phyloP scores from a whole-genome alignment of 768 basidiomycete genomes.

The Vishniacozyma victoriae region DNA sequence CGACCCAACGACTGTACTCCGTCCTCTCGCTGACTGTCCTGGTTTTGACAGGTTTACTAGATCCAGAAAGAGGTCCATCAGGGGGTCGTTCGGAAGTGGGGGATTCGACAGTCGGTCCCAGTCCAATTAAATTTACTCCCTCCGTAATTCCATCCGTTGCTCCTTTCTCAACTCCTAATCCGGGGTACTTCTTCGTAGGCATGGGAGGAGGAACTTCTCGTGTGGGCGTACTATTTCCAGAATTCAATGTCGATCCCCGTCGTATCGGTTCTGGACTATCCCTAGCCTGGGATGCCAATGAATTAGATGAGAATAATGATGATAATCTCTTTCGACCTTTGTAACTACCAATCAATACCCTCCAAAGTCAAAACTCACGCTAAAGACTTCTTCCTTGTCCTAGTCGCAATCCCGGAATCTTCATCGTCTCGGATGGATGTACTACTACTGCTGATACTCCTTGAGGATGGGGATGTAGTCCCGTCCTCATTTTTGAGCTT shows the following conservation, averaged over 20 bases:
- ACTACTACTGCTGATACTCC: conserved; percentile 21
- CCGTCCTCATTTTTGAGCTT: conserved; percentile 19
- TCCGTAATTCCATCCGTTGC: neutral
- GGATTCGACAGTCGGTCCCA: conserved; percentile 5
- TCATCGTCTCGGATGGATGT: neutral
- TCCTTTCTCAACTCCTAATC: conserved; percentile 8
- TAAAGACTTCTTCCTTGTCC: conserved; percentile 4
- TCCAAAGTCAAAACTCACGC: conserved; percentile 6
- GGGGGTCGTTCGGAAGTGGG: neutral
- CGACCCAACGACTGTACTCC: conserved; percentile 42
- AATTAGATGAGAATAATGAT: conserved; percentile 39
- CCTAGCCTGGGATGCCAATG: conserved; percentile 11
- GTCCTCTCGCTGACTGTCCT: conserved; percentile 18
- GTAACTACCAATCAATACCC: conserved; percentile 5
- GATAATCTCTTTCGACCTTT: conserved; percentile 32
- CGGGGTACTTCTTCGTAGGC: conserved; percentile 1
- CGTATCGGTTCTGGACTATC: conserved; percentile 12
- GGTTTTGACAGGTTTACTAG: neutral
- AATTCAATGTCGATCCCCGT: conserved; percentile 14
- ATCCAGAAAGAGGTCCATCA: neutral
- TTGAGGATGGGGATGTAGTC: conserved; percentile 22
- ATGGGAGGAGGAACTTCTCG: conserved; percentile 1
- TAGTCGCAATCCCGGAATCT: conserved; percentile 7
- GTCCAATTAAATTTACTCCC: neutral
- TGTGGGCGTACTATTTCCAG: conserved; percentile 22